Evolutionary conservation across 495 filamentous ascomycete species (phyloP).

Genomic region (Xylaria sp.): DNA sequence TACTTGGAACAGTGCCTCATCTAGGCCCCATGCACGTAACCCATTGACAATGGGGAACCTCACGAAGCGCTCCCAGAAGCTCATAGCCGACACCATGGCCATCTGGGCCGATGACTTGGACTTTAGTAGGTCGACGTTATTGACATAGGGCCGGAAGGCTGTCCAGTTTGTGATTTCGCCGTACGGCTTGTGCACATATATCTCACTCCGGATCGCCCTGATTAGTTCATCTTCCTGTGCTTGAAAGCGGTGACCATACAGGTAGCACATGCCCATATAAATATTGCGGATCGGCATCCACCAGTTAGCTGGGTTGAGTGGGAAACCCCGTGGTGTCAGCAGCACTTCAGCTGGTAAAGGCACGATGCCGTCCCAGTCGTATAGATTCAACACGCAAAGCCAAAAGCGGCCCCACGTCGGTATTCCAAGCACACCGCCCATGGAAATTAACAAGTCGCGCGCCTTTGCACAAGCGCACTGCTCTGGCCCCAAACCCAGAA

Average conservation of each 20-base stretch:
- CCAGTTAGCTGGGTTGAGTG: conserved; percentile 84
- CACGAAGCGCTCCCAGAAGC: conserved; percentile 69
- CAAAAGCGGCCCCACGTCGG: conserved; percentile 88
- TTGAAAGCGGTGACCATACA: conserved; percentile 72
- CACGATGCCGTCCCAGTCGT: conserved; percentile 79
- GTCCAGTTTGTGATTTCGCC: conserved; percentile 67
- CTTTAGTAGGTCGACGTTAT: conserved; percentile 74
- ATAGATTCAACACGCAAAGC: conserved; percentile 74
- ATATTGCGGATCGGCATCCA: conserved; percentile 88
- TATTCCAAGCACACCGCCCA: conserved; percentile 75
- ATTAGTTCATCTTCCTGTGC: conserved; percentile 67
- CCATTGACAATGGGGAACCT: conserved; percentile 47
- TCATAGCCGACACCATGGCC: conserved; percentile 65
- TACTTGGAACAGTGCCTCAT: conserved; percentile 74
- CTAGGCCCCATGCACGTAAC: conserved; percentile 53
- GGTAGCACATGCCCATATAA: conserved; percentile 80
- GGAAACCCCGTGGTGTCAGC: conserved; percentile 82
- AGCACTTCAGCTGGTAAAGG: conserved; percentile 82
- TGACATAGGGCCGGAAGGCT: conserved; percentile 72
- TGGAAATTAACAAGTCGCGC: conserved; percentile 68
- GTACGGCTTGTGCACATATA: conserved; percentile 71
- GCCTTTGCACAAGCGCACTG: conserved; percentile 77
- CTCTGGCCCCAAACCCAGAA: conserved; percentile 74
- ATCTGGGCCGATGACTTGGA: conserved; percentile 76
- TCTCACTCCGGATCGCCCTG: conserved; percentile 68